These are phyloP conservation scores for Xylariaceae sp. DNA, from an alignment of 2,329 filamentous ascomycete genomes.

Conservation along the genomic window DNA sequence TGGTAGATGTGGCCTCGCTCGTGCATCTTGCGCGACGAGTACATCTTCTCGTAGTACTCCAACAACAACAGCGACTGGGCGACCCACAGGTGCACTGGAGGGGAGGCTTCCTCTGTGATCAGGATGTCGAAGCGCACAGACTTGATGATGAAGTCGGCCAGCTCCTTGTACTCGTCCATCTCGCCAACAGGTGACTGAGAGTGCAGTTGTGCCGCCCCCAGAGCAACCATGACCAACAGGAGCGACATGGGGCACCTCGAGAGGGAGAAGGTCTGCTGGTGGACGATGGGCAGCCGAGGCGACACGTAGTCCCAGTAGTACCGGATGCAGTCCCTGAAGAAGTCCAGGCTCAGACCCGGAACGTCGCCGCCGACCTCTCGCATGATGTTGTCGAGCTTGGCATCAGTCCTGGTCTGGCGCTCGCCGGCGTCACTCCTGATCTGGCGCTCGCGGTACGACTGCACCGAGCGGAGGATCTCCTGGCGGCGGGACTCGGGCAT, in stretches of 20 bases:
- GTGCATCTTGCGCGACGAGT: constrained; percentile 72
- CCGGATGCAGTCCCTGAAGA: constrained; percentile 78
- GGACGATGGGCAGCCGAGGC: constrained; percentile 77
- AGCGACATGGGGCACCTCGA: constrained; percentile 72
- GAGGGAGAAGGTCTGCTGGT: constrained; percentile 78
- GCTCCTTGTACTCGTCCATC: constrained; percentile 35
- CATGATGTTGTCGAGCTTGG: constrained; percentile 23
- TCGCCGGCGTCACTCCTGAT: constrained; percentile 29
- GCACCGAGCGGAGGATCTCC: constrained; percentile 24
- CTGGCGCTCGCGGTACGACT: constrained; percentile 14
- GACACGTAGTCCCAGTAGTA: constrained; percentile 86
- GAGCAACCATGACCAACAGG: constrained; percentile 72
- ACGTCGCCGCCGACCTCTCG: constrained; percentile 35
- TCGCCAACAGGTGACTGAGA: constrained; percentile 50
- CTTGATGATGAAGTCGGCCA: constrained; percentile 55
- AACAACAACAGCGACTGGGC: constrained; percentile 78
- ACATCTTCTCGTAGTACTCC: constrained; percentile 90
- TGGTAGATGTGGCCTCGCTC: constrained; percentile 89
- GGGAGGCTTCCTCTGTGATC: constrained; percentile 70
- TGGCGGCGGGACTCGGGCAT: constrained; percentile 37
- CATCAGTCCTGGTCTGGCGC: constrained; percentile 31
- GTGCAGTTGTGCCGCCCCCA: constrained; percentile 74
- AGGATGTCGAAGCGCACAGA: constrained; percentile 79
- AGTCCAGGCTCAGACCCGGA: constrained; percentile 58
- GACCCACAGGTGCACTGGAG: constrained; percentile 80